Conservation (phyloP, 169 alveolate genomes). For the Cryptosporidium sp. region DNA sequence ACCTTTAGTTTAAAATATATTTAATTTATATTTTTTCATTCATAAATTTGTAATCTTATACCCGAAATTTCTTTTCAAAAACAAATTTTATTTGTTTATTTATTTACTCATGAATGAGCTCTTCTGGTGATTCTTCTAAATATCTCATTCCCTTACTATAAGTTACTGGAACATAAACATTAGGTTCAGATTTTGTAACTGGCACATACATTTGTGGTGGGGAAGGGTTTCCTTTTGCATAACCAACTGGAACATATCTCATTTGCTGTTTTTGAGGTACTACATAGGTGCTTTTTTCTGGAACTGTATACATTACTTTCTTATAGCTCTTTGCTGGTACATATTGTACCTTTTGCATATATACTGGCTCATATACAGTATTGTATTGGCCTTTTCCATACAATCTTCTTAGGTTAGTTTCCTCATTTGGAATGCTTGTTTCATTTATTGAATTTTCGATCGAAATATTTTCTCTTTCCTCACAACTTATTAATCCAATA, state of each 20-base stretch:
- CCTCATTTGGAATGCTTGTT: background rate
- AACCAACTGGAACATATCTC: conserved; percentile 75
- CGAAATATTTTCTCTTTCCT: conserved; percentile 3
- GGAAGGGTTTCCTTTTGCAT: conserved; percentile 59
- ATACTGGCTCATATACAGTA: conserved; percentile 71
- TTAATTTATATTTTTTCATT: background rate
- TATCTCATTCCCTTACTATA: conserved; percentile 43
- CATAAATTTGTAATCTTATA: background rate
- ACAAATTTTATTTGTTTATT: background rate
- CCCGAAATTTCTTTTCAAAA: background rate
- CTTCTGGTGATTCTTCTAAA: conserved; percentile 35
- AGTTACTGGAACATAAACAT: conserved; percentile 66
- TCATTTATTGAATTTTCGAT: conserved; percentile 1
- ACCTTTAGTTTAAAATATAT: conserved; percentile 17
- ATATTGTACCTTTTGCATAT: conserved; percentile 59
- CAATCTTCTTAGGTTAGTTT: conserved; percentile 29
- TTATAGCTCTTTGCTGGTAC: conserved; percentile 62
- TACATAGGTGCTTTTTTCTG: conserved; percentile 68
- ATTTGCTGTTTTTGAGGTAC: conserved; percentile 51
- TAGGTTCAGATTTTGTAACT: conserved; percentile 67
- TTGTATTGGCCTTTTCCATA: conserved; percentile 49
- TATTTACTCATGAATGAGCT: conserved; percentile 24
- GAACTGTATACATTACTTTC: conserved; percentile 58
- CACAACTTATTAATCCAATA: conserved; percentile 28
- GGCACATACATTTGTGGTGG: conserved; percentile 75